Percentiles rank a stretch among this genome's conserved stretches.
These are phyloP conservation scores for Xylogone sp. DNA, from an alignment of 2,329 filamentous ascomycete species.

Conservation along the genomic window DNA sequence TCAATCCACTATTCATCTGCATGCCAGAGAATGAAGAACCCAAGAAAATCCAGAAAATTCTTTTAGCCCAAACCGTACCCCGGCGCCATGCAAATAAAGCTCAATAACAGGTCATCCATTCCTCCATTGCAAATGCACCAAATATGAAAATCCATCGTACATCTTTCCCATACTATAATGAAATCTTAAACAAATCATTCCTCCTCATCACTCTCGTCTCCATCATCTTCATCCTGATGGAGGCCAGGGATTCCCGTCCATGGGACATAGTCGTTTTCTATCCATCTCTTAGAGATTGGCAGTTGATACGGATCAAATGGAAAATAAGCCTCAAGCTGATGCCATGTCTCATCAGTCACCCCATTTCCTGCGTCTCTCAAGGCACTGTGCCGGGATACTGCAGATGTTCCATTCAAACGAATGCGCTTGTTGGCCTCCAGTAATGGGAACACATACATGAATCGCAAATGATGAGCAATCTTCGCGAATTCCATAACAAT, in stretches of 20 bases:
- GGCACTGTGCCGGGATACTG: conserved; percentile 44
- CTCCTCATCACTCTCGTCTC: conserved; percentile 47
- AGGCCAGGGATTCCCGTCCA: conserved; percentile 75
- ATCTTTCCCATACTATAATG: no score
- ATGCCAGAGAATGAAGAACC: no score
- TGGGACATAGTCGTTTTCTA: conserved; percentile 77
- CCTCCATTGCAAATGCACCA: not conserved
- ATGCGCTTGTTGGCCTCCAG: conserved; percentile 92
- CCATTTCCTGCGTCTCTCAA: conserved; percentile 44
- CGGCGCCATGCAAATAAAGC: not conserved
- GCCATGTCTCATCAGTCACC: conserved; percentile 67
- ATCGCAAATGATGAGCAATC: conserved; percentile 77
- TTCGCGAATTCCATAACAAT: conserved; percentile 92
- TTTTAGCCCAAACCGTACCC: not conserved
- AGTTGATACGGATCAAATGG: conserved; percentile 96
- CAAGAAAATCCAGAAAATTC: not conserved
- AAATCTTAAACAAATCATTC: no score
- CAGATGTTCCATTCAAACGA: conserved; percentile 68
- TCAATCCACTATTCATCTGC: no score
- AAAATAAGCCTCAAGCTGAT: conserved; percentile 91
- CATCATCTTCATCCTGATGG: conserved; percentile 52
- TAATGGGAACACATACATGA: conserved; percentile 85
- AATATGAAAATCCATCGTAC: no score
- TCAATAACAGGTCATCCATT: not conserved
- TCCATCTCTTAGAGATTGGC: conserved; percentile 81